Conservation (phyloP, 106 monocot genomes). For the Phalaenopsis aphrodite region DNA sequence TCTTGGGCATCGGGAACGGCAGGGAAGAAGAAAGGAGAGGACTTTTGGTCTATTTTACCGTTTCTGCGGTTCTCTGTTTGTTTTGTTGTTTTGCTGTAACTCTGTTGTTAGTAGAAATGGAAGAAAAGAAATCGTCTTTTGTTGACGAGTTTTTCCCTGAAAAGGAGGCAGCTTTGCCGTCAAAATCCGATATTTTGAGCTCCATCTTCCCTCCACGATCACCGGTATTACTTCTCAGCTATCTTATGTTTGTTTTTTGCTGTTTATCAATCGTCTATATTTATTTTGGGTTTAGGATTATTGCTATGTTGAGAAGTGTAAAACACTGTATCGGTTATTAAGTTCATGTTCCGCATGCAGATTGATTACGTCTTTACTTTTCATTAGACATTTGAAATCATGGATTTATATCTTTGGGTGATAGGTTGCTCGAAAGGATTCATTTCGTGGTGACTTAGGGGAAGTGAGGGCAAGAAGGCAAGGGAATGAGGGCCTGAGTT, state of each 20-base stretch:
- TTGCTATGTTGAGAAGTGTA: background rate
- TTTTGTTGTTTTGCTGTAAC: background rate
- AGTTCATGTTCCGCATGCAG: background rate
- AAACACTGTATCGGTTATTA: background rate
- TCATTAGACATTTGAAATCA: background rate
- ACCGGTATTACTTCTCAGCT: background rate
- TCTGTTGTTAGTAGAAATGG: conserved; percentile 2
- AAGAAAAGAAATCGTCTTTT: conserved; percentile 6
- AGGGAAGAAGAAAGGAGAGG: conserved; percentile 1
- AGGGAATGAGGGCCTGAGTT: background rate
- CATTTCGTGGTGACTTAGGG: background rate
- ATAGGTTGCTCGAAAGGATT: background rate
- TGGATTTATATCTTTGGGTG: background rate
- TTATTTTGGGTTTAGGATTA: background rate
- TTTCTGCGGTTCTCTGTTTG: background rate
- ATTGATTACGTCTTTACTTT: background rate
- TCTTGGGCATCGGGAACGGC: background rate
- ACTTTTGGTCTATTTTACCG: background rate
- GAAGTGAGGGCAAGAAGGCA: background rate
- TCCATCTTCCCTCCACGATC: conserved; percentile 7
- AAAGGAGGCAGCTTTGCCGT: conserved; percentile 1
- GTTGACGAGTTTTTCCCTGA: conserved; percentile 5
- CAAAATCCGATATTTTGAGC: conserved; percentile 9
- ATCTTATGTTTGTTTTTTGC: background rate
- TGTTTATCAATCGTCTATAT: background rate